Base-by-base conservation (phyloP, 805 yeast genomes). In the Barnettozyma sucrosica region DNA sequence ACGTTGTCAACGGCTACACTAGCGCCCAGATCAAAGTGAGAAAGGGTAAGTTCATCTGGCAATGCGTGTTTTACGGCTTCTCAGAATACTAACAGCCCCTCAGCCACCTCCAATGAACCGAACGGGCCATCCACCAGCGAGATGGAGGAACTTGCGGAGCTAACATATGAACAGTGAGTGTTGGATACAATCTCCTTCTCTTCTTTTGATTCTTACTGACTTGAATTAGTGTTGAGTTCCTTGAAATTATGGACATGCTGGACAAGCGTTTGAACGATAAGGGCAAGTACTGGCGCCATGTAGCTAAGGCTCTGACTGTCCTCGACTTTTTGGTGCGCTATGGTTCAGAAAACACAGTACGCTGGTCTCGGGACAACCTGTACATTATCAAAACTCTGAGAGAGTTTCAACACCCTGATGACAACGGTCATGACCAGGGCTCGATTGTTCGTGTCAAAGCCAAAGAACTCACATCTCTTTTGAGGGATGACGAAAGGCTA, bases 241-340 rank as follows among this genome's bases (percentile, higher is more conserved):
- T 89, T 59, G 95, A 89, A 62, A 80, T 89, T 41, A 86, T 92
- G 95, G 97, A 92, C 61, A 89, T 92, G 83, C 68, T 92, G 40
- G 97, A 92, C 68, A 80, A 89, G 55, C 77, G 99, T 53, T 70
- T 92, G 54, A 92, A 92, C 62, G 98, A 92, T 63, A 90, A 90
- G 71, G 98, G 98, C 51, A 90, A 89, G 65, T 86, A 92, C 68
- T 92, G 97, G 97, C 78, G 96, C 55, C 99, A 92, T 64, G 90
- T 92, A 43, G 90, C 95, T 53, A 93, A 92, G 66, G 83, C 96
- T 1, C 73, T 92, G 52, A 85, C 95, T 2, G 82, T 92, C n/a
- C 74, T 92, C 56, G 97, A 90, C 59, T 92, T 83, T 66, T 71
- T 90, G 49, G 89, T 90, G 18, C 79, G 93, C 56, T 77, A 75